Conservation (phyloP, 208 protist genomes). For the Endotrypanum monterogeii region DNA sequence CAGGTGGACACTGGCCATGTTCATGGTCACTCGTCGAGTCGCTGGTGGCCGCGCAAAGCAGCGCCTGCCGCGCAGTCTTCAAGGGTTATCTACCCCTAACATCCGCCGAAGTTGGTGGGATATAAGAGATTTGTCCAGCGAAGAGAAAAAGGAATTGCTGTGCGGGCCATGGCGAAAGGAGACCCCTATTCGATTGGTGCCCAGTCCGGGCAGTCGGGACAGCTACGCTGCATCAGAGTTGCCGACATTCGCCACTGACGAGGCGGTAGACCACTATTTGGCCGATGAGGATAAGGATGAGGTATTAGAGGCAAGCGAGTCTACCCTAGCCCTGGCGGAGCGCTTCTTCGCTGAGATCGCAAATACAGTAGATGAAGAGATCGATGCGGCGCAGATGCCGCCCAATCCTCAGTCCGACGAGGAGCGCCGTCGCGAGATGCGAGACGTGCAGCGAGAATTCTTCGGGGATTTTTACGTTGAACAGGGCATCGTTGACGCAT, state of each 20-base stretch:
- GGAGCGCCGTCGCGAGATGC: slow-evolving; percentile 55
- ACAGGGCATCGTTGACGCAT: slow-evolving; percentile 48
- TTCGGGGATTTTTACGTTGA: slow-evolving; percentile 78
- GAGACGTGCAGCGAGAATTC: slow-evolving; percentile 65
- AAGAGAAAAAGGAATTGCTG: slow-evolving; percentile 55
- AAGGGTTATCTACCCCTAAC: slow-evolving; percentile 35
- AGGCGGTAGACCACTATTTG: slow-evolving; percentile 61
- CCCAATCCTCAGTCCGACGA: slow-evolving; percentile 42
- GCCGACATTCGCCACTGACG: slow-evolving; percentile 60
- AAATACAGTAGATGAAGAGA: slow-evolving; percentile 53
- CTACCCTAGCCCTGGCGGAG: slow-evolving; percentile 53
- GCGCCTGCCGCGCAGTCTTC: slow-evolving; percentile 23
- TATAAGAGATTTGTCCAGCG: slow-evolving; percentile 27
- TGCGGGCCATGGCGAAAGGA: slow-evolving; percentile 51
- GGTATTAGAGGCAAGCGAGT: slow-evolving; percentile 35
- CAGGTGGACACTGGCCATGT: not conserved
- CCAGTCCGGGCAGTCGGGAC: slow-evolving; percentile 45
- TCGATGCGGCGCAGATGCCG: slow-evolving; percentile 38
- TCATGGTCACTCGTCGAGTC: slow-evolving; percentile 8
- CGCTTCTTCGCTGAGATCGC: slow-evolving; percentile 73
- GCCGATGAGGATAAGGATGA: slow-evolving; percentile 46
- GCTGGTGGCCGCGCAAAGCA: slow-evolving; percentile 16
- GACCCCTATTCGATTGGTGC: slow-evolving; percentile 45
- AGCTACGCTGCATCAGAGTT: slow-evolving; percentile 34
- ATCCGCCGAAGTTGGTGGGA: slow-evolving; percentile 40